A percentile compares a stretch with the other conserved stretches of the same genome.
These are phyloP conservation scores for Acrocalymma vagum DNA, from an alignment of 2,329 filamentous ascomycete species.

Conservation along the genomic window DNA sequence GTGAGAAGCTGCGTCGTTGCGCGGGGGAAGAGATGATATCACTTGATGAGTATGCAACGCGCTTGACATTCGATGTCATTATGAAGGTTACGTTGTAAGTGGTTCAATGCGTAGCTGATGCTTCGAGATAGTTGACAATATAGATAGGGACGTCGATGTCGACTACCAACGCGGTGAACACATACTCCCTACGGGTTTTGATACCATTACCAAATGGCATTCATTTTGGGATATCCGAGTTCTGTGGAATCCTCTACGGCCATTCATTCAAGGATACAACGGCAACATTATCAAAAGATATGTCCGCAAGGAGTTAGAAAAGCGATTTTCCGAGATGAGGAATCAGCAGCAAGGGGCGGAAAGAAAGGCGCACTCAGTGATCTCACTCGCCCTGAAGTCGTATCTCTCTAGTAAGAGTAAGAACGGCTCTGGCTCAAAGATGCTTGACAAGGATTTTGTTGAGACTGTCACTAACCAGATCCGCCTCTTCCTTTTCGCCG, in stretches of 20 bases:
- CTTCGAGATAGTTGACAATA: background rate
- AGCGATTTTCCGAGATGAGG: slow-evolving; percentile 11
- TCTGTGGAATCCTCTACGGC: slow-evolving; percentile 13
- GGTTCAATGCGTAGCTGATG: background rate
- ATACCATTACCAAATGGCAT: slow-evolving; percentile 15
- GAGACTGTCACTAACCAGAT: slow-evolving; percentile 28
- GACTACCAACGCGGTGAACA: slow-evolving; percentile 14
- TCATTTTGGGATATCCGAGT: slow-evolving; percentile 18
- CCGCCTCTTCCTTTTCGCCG: slow-evolving; percentile 38
- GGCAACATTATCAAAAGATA: slow-evolving; percentile 3
- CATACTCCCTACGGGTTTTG: slow-evolving; percentile 1
- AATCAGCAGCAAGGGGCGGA: background rate
- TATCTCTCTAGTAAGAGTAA: slow-evolving; percentile 8
- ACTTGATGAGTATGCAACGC: slow-evolving; percentile 8
- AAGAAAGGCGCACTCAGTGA: slow-evolving; percentile 10
- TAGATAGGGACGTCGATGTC: slow-evolving; percentile 7
- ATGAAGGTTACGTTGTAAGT: slow-evolving; percentile 11
- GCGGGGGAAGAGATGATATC: slow-evolving; percentile 1
- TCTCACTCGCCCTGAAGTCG: slow-evolving; percentile 10
- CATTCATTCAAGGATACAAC: slow-evolving; percentile 11
- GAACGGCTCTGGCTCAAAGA: background rate
- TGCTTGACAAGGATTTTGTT: slow-evolving; percentile 25
- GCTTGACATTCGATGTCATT: slow-evolving; percentile 14
- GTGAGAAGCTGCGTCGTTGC: slow-evolving; percentile 3
- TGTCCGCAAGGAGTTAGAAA: slow-evolving; percentile 12